These are phyloP conservation scores for Fusarium tuaranense DNA, from an alignment of 2,329 filamentous ascomycete genomes.

Conservation along the genomic window DNA sequence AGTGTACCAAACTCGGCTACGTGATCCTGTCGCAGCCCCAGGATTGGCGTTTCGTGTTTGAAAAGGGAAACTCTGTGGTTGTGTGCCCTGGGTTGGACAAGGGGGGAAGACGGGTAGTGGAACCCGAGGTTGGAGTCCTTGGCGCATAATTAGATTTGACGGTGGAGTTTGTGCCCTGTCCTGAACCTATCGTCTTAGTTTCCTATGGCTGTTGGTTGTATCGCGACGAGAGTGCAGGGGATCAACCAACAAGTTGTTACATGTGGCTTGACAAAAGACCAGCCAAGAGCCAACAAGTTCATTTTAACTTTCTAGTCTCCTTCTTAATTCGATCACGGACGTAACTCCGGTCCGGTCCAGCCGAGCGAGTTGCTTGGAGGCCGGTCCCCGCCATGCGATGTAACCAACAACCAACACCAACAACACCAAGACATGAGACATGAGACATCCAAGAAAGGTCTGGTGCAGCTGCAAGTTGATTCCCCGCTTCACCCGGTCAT, in stretches of 20 bases:
- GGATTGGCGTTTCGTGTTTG: conserved; percentile 50
- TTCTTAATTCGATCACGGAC: not conserved
- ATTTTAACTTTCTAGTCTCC: not conserved
- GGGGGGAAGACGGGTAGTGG: conserved; percentile 31
- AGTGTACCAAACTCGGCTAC: conserved; percentile 49
- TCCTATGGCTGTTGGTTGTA: not conserved
- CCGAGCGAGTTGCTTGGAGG: not conserved
- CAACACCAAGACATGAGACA: not conserved
- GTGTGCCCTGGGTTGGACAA: conserved; percentile 46
- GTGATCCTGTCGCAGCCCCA: conserved; percentile 55
- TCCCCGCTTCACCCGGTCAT: not conserved
- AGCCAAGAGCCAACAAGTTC: not conserved
- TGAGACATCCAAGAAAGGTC: not conserved
- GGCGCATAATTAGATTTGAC: not conserved
- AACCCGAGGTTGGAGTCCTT: not conserved
- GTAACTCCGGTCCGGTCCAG: not conserved
- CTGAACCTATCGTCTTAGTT: not conserved
- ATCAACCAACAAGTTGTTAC: not conserved
- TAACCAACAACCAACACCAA: not conserved
- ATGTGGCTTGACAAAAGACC: not conserved
- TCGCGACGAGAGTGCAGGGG: not conserved
- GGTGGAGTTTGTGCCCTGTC: not conserved
- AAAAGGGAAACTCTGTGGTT: conserved; percentile 29
- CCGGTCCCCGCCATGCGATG: not conserved
- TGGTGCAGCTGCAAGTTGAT: not conserved